Conservation (phyloP, 306 rosid genomes). For the Inga laurina region DNA sequence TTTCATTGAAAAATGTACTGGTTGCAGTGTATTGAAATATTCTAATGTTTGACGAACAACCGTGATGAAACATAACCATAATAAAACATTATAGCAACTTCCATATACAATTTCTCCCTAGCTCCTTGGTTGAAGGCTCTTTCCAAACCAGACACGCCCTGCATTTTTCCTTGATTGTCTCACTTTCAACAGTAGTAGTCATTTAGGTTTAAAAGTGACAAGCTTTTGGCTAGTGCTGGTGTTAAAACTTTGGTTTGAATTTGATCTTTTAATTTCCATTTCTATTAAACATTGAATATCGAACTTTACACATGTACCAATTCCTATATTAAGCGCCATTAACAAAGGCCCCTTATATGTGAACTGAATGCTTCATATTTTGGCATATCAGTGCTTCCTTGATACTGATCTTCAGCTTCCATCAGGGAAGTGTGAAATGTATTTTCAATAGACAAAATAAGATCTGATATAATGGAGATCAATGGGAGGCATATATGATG, state of each 20-base stretch:
- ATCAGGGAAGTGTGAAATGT: neutral
- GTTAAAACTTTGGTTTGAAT: neutral
- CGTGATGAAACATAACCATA: neutral
- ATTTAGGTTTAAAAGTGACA: neutral
- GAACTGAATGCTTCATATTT: neutral
- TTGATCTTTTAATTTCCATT: neutral
- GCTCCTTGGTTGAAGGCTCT: neutral
- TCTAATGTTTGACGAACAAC: neutral
- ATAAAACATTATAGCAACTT: neutral
- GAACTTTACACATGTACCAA: neutral
- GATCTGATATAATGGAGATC: neutral
- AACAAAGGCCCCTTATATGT: neutral
- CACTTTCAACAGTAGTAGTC: neutral
- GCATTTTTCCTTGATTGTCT: neutral
- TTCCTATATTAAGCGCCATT: neutral
- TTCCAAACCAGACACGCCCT: neutral
- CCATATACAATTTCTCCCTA: neutral
- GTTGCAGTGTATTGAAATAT: neutral
- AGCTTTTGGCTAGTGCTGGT: neutral
- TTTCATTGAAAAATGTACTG: neutral
- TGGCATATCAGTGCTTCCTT: neutral
- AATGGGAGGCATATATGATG: neutral
- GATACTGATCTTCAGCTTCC: neutral
- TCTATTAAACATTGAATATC: neutral
- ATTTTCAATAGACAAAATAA: neutral